Evolutionary conservation across 169 alveolate genomes (phyloP).

Genomic region (Cryptosporidium xiaoi): DNA sequence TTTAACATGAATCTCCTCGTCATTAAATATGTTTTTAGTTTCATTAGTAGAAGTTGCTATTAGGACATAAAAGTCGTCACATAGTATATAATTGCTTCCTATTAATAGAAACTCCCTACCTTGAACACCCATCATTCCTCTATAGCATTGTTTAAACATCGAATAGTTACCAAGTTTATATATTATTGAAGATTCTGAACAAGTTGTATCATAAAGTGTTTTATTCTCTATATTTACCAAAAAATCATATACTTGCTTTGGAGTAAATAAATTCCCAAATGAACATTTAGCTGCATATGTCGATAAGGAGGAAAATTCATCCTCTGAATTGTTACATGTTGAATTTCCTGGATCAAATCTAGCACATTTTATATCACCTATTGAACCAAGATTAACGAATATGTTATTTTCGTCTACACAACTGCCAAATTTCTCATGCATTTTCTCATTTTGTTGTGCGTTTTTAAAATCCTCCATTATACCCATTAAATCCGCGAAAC

Average conservation of each 20-base stretch:
- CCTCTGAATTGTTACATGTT: too few species aligned
- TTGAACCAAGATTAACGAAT: conserved; percentile 36
- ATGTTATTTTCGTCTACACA: not conserved
- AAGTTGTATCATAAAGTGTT: conserved; percentile 51
- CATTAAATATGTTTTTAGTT: not conserved
- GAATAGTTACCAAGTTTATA: conserved; percentile 2
- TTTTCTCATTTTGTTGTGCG: conserved; percentile 24
- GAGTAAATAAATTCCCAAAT: conserved; percentile 38
- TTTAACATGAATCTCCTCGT: conserved; percentile 28
- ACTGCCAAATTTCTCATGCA: conserved; percentile 23
- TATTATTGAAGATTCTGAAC: conserved; percentile 43
- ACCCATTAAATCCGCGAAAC: not conserved
- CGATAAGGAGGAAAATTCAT: conserved; percentile 6
- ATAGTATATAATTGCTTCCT: conserved; percentile 33
- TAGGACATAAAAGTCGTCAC: conserved; percentile 35
- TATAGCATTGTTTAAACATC: conserved; percentile 42
- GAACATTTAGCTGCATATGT: conserved; percentile 42
- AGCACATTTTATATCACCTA: conserved; percentile 42
- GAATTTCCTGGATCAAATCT: conserved; percentile 27
- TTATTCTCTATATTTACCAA: conserved; percentile 37
- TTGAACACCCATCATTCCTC: conserved; percentile 72
- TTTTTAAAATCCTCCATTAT: conserved; percentile 7
- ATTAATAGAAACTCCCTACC: conserved; percentile 48
- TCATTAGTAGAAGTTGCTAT: conserved; percentile 19
- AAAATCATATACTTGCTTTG: conserved; percentile 47